These are phyloP conservation scores for Anaeramoeba ignava DNA, from an alignment of 78 protist species.

Conservation along the genomic window DNA sequence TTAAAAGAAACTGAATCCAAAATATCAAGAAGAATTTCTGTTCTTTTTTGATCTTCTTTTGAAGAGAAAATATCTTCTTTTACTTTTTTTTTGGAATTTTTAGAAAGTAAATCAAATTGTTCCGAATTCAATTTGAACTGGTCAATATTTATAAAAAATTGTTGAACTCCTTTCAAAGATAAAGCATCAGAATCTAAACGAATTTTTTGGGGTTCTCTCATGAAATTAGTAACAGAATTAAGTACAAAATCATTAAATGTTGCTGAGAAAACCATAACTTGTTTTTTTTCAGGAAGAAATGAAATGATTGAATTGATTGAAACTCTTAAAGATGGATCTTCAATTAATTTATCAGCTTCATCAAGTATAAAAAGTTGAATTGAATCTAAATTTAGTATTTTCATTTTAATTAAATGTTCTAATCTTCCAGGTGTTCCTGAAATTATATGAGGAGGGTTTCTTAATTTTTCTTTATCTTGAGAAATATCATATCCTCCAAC, in stretches of 20 bases:
- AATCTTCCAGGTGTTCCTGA: not conserved
- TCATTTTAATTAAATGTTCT: not conserved
- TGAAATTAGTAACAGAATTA: not conserved
- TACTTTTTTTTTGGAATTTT: too few species aligned
- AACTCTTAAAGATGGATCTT: not conserved
- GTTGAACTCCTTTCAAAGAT: not conserved
- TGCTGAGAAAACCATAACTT: not conserved
- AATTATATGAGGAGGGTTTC: not conserved
- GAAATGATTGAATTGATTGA: not conserved
- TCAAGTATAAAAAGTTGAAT: not conserved
- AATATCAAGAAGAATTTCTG: not conserved
- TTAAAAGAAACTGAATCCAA: not conserved
- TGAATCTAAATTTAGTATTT: not conserved
- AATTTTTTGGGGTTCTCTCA: not conserved
- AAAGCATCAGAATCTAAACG: not conserved
- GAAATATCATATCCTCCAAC: too few species aligned
- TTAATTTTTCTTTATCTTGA: too few species aligned
- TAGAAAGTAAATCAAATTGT: too few species aligned
- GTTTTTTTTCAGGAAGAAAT: not conserved
- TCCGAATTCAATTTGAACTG: too few species aligned
- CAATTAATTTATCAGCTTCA: not conserved
- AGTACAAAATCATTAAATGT: not conserved
- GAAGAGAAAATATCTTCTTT: too few species aligned
- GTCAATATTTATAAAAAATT: not conserved
- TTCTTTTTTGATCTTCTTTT: not conserved